Conservation (phyloP, 2,329 filamentous ascomycete species). For the Beauveria sp. region DNA sequence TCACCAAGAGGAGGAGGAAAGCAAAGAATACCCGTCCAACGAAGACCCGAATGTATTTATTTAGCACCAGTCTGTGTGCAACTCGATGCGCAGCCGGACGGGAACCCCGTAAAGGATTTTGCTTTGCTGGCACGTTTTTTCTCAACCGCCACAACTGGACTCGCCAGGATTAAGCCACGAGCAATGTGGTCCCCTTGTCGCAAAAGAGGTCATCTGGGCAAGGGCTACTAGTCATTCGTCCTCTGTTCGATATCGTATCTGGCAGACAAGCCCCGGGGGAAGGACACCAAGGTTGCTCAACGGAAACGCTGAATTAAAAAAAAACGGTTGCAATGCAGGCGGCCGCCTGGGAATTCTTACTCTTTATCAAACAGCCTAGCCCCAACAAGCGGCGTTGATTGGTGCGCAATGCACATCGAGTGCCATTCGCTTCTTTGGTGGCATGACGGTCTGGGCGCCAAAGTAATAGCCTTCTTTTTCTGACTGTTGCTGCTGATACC, state of each 20-base stretch:
- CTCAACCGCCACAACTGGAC: slow-evolving; percentile 4
- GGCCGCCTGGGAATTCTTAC: too few relatives aligned
- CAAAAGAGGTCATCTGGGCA: background rate
- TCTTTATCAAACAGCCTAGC: too few relatives aligned
- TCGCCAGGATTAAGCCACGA: background rate
- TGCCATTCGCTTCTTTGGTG: too few relatives aligned
- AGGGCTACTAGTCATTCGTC: background rate
- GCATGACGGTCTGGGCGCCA: background rate
- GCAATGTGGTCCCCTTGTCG: background rate
- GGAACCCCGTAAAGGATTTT: background rate
- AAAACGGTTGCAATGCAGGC: too few relatives aligned
- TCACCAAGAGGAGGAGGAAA: background rate
- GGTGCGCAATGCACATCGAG: too few relatives aligned
- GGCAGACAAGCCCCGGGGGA: too few relatives aligned
- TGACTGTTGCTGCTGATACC: too few relatives aligned
- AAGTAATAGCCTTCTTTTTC: background rate
- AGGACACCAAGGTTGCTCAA: too few relatives aligned
- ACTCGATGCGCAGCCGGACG: background rate
- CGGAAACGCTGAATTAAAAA: too few relatives aligned
- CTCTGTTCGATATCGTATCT: background rate
- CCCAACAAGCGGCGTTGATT: too few relatives aligned
- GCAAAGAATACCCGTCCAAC: background rate
- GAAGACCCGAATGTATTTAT: too few relatives aligned
- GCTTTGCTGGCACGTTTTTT: background rate
- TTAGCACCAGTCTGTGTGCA: too few relatives aligned